phyloP scores from a whole-genome alignment of 2,329 filamentous ascomycete species.

The Tolypocladium nubicola region DNA sequence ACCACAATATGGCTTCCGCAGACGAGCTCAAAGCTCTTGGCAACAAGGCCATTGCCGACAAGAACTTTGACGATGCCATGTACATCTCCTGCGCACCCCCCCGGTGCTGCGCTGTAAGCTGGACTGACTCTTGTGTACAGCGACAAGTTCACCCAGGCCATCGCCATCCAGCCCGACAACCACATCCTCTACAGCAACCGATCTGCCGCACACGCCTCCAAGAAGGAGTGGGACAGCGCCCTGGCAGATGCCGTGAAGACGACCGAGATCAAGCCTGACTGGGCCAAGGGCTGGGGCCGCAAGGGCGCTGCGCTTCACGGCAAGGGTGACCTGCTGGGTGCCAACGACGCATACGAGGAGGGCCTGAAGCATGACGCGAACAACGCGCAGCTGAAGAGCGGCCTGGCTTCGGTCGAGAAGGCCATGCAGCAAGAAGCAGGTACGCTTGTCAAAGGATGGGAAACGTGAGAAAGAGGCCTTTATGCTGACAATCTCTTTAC shows the following conservation, averaged over 20 bases:
- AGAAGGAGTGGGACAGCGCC: slow-evolving; percentile 77
- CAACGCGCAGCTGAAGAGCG: slow-evolving; percentile 88
- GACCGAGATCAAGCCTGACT: slow-evolving; percentile 90
- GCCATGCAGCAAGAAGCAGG: slow-evolving; percentile 59
- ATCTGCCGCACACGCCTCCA: slow-evolving; percentile 77
- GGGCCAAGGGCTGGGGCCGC: slow-evolving; percentile 91
- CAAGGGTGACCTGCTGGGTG: slow-evolving; percentile 71
- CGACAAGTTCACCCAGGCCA: slow-evolving; percentile 89
- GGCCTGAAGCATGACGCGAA: slow-evolving; percentile 86
- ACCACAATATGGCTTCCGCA: slow-evolving; percentile 42
- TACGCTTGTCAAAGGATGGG: slow-evolving; percentile 5
- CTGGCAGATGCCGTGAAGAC: slow-evolving; percentile 88
- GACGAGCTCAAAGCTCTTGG: slow-evolving; percentile 90
- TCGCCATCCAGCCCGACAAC: slow-evolving; percentile 76
- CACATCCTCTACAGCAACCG: slow-evolving; percentile 98
- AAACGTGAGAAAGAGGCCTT: neutral
- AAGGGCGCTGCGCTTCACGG: slow-evolving; percentile 90
- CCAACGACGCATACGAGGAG: slow-evolving; percentile 83
- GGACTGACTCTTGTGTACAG: slow-evolving; percentile 32
- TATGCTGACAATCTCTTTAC: slow-evolving; percentile 1
- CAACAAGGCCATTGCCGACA: slow-evolving; percentile 96
- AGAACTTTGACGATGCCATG: slow-evolving; percentile 94
- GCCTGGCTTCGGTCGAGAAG: slow-evolving; percentile 73
- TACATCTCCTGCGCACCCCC: slow-evolving; percentile 38
- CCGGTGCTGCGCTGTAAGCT: neutral